Evolutionary conservation across 1,284 basidiomycete species (phyloP), one percentile per base, ranked within the genome.

Genomic region (Irpex sp.): DNA sequence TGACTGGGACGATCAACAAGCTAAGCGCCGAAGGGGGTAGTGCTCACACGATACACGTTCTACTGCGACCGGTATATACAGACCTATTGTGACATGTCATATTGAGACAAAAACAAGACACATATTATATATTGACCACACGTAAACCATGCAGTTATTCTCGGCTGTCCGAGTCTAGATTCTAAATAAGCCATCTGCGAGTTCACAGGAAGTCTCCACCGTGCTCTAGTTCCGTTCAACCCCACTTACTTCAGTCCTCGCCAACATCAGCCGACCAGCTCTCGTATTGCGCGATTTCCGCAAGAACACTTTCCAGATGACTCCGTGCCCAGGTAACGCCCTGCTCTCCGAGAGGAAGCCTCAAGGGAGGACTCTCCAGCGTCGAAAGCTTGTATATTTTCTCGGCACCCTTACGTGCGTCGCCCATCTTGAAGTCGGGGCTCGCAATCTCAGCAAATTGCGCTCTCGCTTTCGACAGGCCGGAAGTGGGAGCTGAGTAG

Each of bases 261-360:
- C 13, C 15, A 11, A 66, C 17, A 33, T 63, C 58, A 17, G 50
- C 51, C 13, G 63, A 61, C 63, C 63, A 64, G 13, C 56, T 31
- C 50, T 58, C 43, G 21, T 58, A 64, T 11, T 50, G 36, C 4
- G 58, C 49, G 15, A 64, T n/a, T n/a, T 64, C 63, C 0, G 35
- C 36, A 3, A n/a, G 13, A 4, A 61, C 17, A 7, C 31, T 55
- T 8, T 36, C 39, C 15, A 55, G 15, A 31, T 64, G 56, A 7
- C 7, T 17, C 17, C 49, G 33, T 5, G 55, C 33, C 13, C 26
- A 26, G 13, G 33, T 6, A 39, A 64, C 19, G 7, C n/a, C 13
- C 6, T 17, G 49, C 17, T 64, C 60, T 26, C 77, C 77, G 2
- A 78, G 65, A 33, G 71, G 74, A 9, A 78, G 59, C 39, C 77